Percentiles rank a stretch among this genome's conserved stretches.
These are phyloP conservation scores for Periconia macrospinosa DNA, from an alignment of 2,329 filamentous ascomycete genomes.

Conservation along the genomic window DNA sequence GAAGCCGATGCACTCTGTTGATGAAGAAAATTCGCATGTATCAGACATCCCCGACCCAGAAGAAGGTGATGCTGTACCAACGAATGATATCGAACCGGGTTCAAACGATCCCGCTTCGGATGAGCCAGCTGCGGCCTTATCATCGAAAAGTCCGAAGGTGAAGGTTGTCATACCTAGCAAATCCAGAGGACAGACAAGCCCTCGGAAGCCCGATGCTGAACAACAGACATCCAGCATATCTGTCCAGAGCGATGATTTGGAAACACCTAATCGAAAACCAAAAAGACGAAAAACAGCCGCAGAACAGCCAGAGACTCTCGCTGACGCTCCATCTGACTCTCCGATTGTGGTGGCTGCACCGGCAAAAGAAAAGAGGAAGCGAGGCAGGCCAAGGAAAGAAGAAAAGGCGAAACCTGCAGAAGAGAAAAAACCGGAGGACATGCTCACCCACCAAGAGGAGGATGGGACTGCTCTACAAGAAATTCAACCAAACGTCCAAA, in stretches of 20 bases:
- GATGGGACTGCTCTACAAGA: slow-evolving; percentile 4
- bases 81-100: not conserved
- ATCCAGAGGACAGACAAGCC: not conserved
- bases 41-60: not conserved
- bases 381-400: slow-evolving; percentile 36
- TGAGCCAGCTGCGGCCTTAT: not conserved
- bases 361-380: slow-evolving; percentile 29
- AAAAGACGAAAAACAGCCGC: slow-evolving; percentile 26
- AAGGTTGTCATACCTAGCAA: slow-evolving; percentile 6
- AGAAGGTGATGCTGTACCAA: slow-evolving; percentile 1
- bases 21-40: not conserved
- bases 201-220: not conserved
- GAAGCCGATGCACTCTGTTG: not conserved
- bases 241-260: not conserved
- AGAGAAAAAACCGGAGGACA: slow-evolving; percentile 4
- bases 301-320: slow-evolving; percentile 13
- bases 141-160: slow-evolving; percentile 6
- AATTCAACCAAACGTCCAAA: slow-evolving; percentile 2
- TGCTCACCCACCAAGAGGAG: not conserved
- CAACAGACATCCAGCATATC: not conserved
- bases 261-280: slow-evolving; percentile 13
- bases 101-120: not conserved
- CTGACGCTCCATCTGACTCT: not conserved
- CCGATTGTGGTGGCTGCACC: slow-evolving; percentile 1
- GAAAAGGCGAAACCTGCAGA: slow-evolving; percentile 6